Evolutionary conservation across 495 filamentous ascomycete genomes (phyloP).

Genomic region (Podospora tetraspora): DNA sequence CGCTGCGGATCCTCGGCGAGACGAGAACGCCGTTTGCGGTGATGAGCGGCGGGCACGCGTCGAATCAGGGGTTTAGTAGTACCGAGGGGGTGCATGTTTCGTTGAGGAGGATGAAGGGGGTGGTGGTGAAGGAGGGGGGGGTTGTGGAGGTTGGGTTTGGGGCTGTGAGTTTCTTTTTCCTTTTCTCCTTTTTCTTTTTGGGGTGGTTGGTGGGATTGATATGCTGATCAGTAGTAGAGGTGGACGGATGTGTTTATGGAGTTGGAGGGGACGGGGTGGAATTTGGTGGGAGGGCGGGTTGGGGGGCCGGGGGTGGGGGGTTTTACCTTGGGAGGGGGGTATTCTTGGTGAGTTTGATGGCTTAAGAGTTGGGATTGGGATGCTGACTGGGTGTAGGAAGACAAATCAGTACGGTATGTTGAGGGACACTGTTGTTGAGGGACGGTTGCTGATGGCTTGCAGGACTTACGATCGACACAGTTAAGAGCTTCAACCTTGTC

Average conservation of each 20-base stretch:
- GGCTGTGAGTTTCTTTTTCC: neutral
- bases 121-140: slow-evolving; percentile 29
- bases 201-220: too few relatives aligned
- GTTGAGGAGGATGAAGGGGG: slow-evolving; percentile 22
- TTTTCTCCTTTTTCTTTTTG: neutral
- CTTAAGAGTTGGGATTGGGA: neutral
- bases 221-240: neutral
- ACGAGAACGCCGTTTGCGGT: slow-evolving; percentile 36
- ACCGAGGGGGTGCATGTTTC: slow-evolving; percentile 31
- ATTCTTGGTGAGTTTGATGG: slow-evolving; percentile 18
- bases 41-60: slow-evolving; percentile 42
- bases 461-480: slow-evolving; percentile 23
- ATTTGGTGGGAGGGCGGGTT: slow-evolving; percentile 24
- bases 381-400: slow-evolving; percentile 15
- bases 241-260: slow-evolving; percentile 23
- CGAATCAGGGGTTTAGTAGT: slow-evolving; percentile 26
- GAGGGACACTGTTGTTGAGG: neutral
- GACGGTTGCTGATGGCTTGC: neutral
- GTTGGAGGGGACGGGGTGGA: slow-evolving; percentile 17
- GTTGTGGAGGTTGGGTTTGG: slow-evolving; percentile 44
- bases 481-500: slow-evolving; percentile 20
- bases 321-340: slow-evolving; percentile 28
- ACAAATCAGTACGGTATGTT: slow-evolving; percentile 24
- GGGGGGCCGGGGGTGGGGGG: slow-evolving; percentile 26
- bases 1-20: slow-evolving; percentile 17